Conservation (phyloP, 2,329 filamentous ascomycete genomes). For the Calonectria crousiana region DNA sequence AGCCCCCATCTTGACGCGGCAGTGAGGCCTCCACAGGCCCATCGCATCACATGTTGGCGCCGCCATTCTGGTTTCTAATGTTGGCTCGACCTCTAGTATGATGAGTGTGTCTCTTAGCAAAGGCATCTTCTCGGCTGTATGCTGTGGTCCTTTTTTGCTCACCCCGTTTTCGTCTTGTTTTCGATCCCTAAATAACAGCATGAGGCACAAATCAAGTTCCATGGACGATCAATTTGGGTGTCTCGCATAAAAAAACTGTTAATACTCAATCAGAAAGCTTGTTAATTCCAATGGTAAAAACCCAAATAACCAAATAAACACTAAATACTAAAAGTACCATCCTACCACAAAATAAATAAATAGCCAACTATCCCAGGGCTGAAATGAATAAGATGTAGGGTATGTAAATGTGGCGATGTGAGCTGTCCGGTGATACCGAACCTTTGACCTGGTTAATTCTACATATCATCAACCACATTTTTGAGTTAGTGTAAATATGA, state of each 20-base stretch:
- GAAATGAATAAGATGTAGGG: not conserved
- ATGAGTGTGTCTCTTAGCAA: not conserved
- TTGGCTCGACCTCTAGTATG: not conserved
- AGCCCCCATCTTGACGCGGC: not conserved
- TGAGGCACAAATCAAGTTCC: not conserved
- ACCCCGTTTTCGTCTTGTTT: too few species aligned
- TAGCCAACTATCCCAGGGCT: too few species aligned
- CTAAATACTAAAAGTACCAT: too few species aligned
- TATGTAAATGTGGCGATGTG: not conserved
- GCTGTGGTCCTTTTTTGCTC: too few species aligned
- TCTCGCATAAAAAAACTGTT: too few species aligned
- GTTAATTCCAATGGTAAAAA: too few species aligned
- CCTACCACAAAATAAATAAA: too few species aligned
- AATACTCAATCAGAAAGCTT: not conserved
- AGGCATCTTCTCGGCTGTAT: not conserved
- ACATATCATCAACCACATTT: not conserved
- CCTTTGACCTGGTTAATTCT: not conserved
- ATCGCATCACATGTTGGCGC: not conserved
- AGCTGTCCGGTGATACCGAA: not conserved
- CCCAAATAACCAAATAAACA: not conserved
- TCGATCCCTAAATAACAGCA: too few species aligned
- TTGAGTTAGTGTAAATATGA: not conserved
- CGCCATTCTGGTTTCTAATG: not conserved
- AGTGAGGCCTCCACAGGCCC: conserved; percentile 3
- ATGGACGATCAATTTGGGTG: not conserved